Evolutionary conservation across 164 flowering plant species (phyloP).

Genomic region (Malania oleifera): DNA sequence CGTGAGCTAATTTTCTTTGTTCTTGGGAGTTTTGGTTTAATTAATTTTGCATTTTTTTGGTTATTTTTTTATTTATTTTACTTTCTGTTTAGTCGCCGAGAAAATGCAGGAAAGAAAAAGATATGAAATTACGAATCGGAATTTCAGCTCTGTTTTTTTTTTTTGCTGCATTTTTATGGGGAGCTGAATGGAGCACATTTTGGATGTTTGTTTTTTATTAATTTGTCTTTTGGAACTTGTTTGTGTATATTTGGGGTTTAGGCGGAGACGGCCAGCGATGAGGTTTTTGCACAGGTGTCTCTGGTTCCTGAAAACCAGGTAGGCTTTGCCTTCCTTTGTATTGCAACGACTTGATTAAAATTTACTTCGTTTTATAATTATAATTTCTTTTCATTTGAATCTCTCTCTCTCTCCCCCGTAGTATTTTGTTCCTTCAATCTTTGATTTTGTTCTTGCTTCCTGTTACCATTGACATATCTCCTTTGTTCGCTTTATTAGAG

Average conservation of each 20-base stretch:
- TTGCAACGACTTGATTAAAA: background rate
- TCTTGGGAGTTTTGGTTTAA: background rate
- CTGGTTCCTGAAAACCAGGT: constrained; percentile 78
- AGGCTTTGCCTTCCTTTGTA: constrained; percentile 4
- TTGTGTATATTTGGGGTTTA: too few species aligned
- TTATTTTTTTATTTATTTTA: background rate
- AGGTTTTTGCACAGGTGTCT: constrained; percentile 84
- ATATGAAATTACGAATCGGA: too few species aligned
- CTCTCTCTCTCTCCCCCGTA: too few species aligned
- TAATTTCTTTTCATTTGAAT: too few species aligned
- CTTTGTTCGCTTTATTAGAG: too few species aligned
- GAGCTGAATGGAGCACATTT: constrained; percentile 2
- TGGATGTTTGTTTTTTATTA: background rate
- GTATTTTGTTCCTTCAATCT: too few species aligned
- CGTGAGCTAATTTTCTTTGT: constrained; percentile 34
- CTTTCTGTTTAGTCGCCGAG: background rate
- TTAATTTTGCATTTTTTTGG: background rate
- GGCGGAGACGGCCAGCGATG: constrained; percentile 66
- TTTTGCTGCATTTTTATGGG: constrained; percentile 3
- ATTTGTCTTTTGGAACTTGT: background rate
- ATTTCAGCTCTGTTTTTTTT: background rate
- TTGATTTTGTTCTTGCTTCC: too few species aligned
- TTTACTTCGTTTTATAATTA: background rate
- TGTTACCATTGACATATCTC: too few species aligned
- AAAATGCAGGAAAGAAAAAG: background rate